phyloP scores from a whole-genome alignment of 1,284 basidiomycete species.

The Mycosarcoma mackinlayi region DNA sequence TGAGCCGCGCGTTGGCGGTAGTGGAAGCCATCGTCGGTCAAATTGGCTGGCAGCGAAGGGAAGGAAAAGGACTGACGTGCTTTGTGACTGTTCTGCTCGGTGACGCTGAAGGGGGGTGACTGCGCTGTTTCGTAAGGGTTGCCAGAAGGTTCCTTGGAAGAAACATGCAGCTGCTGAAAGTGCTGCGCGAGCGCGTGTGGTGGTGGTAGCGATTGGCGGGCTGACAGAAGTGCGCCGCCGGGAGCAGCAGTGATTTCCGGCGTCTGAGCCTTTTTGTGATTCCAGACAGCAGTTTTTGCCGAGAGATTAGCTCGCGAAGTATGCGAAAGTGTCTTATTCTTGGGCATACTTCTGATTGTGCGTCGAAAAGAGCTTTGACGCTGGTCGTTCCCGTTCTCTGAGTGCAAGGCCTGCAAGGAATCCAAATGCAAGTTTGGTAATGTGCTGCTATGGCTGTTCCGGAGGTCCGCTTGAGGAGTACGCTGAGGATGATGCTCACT shows the following conservation, averaged over 20 bases:
- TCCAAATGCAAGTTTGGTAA: conserved; percentile 1
- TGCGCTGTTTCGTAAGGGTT: no score
- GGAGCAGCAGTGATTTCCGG: no score
- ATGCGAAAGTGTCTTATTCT: neutral
- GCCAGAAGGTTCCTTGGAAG: neutral
- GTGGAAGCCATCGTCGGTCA: conserved; percentile 42
- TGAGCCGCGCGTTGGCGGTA: conserved; percentile 42
- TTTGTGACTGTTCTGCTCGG: neutral
- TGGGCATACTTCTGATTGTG: conserved; percentile 20
- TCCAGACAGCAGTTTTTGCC: neutral
- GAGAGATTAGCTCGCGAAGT: neutral
- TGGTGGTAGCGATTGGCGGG: no score
- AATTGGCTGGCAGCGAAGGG: conserved; percentile 16
- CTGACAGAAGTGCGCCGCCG: no score
- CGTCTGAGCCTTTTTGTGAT: no score
- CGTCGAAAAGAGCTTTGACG: conserved; percentile 5
- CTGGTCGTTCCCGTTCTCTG: neutral
- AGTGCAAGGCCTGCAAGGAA: neutral
- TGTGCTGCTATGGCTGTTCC: neutral
- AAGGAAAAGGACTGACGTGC: conserved; percentile 22
- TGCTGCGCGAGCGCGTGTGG: conserved; percentile 18
- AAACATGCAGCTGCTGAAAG: conserved; percentile 25
- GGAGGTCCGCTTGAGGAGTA: neutral
- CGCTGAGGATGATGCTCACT: neutral
- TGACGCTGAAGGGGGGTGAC: no score